Evolutionary conservation across 2,329 filamentous ascomycete species (phyloP).

Genomic region (Elsinoe arachidis): DNA sequence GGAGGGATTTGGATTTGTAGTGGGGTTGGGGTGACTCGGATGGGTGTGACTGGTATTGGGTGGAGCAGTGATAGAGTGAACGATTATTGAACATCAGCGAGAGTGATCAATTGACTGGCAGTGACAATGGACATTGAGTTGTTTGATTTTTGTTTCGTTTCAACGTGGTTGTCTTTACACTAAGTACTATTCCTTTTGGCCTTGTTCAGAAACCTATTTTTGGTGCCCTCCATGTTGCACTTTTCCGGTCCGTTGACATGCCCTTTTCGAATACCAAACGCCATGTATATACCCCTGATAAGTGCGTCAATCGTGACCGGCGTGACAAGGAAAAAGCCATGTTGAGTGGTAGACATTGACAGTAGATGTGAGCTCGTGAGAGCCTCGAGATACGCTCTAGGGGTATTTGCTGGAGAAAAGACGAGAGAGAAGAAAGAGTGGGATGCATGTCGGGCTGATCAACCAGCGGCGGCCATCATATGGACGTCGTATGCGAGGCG

Average conservation of each 20-base stretch:
- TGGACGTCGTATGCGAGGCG: slow-evolving; percentile 42
- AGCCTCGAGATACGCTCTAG: background rate
- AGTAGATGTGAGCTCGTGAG: slow-evolving; percentile 7
- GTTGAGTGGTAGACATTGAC: slow-evolving; percentile 1
- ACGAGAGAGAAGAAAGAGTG: background rate
- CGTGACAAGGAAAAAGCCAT: slow-evolving; percentile 2
- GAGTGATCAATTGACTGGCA: too few relatives aligned
- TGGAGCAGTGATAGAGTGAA: too few relatives aligned
- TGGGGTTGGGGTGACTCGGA: too few relatives aligned
- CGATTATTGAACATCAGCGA: too few relatives aligned
- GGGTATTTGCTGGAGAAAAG: slow-evolving; percentile 4
- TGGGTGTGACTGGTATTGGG: too few relatives aligned
- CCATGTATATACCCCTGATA: background rate
- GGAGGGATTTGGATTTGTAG: too few relatives aligned
- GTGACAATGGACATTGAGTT: too few relatives aligned
- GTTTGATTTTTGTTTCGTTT: too few relatives aligned
- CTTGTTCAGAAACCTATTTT: too few relatives aligned
- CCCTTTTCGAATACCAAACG: slow-evolving; percentile 11
- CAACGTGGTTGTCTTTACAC: too few relatives aligned
- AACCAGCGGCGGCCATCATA: slow-evolving; percentile 12
- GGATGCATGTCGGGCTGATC: background rate
- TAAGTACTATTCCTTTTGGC: too few relatives aligned
- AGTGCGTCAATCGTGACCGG: slow-evolving; percentile 3
- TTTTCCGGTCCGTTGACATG: background rate
- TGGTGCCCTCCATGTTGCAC: background rate